Conservation (phyloP, 768 basidiomycete species). For the Dacryopinax primogenitus region DNA sequence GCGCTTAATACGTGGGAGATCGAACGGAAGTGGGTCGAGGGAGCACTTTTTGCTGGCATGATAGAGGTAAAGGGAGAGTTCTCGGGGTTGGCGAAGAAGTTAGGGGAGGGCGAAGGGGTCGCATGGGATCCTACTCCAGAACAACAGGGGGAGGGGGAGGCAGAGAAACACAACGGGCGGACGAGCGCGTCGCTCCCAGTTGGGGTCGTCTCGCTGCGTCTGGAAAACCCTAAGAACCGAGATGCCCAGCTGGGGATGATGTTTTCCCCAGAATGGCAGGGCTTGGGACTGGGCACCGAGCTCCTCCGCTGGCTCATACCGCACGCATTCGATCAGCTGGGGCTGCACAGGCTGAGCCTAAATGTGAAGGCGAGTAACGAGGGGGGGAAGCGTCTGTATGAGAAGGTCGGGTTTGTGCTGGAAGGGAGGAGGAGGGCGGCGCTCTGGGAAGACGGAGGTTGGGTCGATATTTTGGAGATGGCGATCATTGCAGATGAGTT, state of each 20-base stretch:
- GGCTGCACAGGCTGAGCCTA: not conserved
- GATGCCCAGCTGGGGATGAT: not conserved
- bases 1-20: not conserved
- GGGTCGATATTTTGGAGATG: not conserved
- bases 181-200: not conserved
- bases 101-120: not conserved
- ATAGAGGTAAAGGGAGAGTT: not conserved
- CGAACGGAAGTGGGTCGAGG: not conserved
- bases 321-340: not conserved
- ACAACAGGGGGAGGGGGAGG: too few relatives aligned
- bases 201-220: not conserved
- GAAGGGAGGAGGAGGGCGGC: not conserved
- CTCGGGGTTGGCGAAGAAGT: not conserved
- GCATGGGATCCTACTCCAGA: not conserved
- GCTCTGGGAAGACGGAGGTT: not conserved
- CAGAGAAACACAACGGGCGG: not conserved
- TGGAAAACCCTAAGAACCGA: not conserved
- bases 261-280: not conserved
- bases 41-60: not conserved
- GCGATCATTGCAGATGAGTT: not conserved
- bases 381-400: not conserved
- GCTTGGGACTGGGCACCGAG: not conserved
- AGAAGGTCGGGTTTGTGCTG: not conserved
- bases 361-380: not conserved
- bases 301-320: not conserved